A percentile compares a stretch with the other conserved stretches of the same genome.
phyloP scores from a whole-genome alignment of 306 rosid genomes.

The Pterocarpus santalinus region DNA sequence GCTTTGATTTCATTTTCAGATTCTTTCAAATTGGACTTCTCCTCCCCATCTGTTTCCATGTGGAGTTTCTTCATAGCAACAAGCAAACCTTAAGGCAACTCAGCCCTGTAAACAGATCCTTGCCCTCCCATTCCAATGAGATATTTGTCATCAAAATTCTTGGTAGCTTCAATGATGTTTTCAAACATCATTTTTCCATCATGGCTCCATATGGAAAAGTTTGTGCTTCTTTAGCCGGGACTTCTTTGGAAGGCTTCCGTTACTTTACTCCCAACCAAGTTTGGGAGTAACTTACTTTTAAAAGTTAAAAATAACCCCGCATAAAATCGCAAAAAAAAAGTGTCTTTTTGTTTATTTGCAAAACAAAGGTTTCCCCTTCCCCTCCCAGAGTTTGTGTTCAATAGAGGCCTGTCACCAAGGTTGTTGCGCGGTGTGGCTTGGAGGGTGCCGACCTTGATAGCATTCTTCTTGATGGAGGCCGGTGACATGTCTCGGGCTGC shows the following conservation, averaged over 20 bases:
- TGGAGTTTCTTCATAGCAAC: conserved; percentile 46
- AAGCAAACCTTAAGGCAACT: conserved; percentile 3
- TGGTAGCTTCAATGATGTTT: conserved; percentile 40
- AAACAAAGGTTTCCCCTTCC: too few species aligned
- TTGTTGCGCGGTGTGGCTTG: too few species aligned
- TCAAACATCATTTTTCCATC: conserved; percentile 40
- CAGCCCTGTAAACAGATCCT: conserved; percentile 40
- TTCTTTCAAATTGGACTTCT: not conserved
- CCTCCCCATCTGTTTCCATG: not conserved
- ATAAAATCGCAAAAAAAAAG: too few species aligned
- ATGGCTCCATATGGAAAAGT: conserved; percentile 30
- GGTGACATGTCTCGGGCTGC: too few species aligned
- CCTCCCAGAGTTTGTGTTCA: too few species aligned
- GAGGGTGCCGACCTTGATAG: too few species aligned
- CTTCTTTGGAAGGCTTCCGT: not conserved
- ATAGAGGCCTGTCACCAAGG: too few species aligned
- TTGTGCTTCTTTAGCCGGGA: not conserved
- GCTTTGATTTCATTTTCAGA: conserved; percentile 17
- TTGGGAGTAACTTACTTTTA: too few species aligned
- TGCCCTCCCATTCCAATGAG: conserved; percentile 27
- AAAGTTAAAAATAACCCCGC: too few species aligned
- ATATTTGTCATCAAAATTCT: conserved; percentile 29
- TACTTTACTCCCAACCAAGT: too few species aligned
- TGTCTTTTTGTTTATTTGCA: too few species aligned
- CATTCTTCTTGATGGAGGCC: too few species aligned